phyloP scores from a whole-genome alignment of 129 eudicot species.

The Centrapalus pauciflorus region DNA sequence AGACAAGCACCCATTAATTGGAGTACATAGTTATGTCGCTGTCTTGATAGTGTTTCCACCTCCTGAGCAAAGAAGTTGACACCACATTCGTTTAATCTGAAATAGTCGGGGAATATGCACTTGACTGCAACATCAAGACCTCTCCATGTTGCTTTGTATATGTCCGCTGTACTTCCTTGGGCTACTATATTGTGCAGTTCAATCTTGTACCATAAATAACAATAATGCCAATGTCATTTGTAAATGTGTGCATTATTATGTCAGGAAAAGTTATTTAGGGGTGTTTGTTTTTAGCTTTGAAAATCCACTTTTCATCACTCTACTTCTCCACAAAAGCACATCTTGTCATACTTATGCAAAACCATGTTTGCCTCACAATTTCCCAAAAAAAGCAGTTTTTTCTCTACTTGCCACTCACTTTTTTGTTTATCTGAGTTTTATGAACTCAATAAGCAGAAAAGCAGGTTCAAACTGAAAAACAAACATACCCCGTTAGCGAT shows the following conservation, averaged over 20 bases:
- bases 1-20: slow-evolving; percentile 76
- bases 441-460: too few species aligned
- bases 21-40: slow-evolving; percentile 61
- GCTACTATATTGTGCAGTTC: slow-evolving; percentile 53
- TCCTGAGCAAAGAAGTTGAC: slow-evolving; percentile 69
- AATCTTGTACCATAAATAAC: slow-evolving; percentile 28
- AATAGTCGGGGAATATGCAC: slow-evolving; percentile 65
- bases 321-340: too few species aligned
- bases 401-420: too few species aligned
- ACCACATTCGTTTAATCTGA: slow-evolving; percentile 50
- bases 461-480: too few species aligned
- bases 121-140: slow-evolving; percentile 74
- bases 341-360: too few species aligned
- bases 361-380: too few species aligned
- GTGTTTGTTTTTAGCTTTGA: too few species aligned
- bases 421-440: too few species aligned
- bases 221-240: background rate
- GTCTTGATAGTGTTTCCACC: slow-evolving; percentile 61
- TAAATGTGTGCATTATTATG: background rate
- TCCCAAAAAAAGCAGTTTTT: too few species aligned
- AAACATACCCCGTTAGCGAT: too few species aligned
- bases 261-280: too few species aligned
- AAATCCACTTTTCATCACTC: too few species aligned
- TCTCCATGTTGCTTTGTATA: slow-evolving; percentile 74
- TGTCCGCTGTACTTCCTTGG: slow-evolving; percentile 73